Evolutionary conservation across 2,329 filamentous ascomycete species (phyloP).

Genomic region (Aaosphaeria arxii): DNA sequence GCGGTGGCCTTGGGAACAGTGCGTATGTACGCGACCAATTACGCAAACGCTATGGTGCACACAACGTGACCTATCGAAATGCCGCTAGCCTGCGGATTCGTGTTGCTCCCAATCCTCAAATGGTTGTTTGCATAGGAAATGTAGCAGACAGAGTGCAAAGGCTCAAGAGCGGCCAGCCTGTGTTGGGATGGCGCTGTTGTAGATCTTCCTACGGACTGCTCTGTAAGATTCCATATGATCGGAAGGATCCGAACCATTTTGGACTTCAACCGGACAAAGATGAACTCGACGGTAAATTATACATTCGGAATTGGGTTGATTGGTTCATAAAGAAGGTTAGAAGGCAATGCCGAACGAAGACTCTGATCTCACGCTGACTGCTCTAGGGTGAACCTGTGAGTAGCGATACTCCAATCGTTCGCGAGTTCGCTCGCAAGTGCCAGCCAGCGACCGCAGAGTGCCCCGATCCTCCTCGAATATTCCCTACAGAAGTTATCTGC

Average conservation of each 20-base stretch:
- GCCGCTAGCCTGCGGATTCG: conserved; percentile 24
- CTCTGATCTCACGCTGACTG: neutral
- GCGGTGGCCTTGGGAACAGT: conserved; percentile 43
- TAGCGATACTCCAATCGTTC: conserved; percentile 30
- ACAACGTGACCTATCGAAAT: conserved; percentile 18
- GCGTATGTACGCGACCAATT: conserved; percentile 40
- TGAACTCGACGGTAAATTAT: conserved; percentile 31
- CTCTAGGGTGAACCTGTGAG: conserved; percentile 27
- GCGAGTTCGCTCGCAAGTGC: conserved; percentile 32
- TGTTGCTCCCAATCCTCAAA: conserved; percentile 49
- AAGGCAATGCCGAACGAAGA: neutral
- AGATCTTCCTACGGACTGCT: conserved; percentile 36
- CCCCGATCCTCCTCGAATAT: conserved; percentile 24
- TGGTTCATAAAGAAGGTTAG: conserved; percentile 35
- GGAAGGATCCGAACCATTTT: conserved; percentile 28
- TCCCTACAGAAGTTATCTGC: conserved; percentile 31
- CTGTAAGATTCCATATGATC: conserved; percentile 37
- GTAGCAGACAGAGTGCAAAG: conserved; percentile 52
- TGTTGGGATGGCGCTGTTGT: conserved; percentile 42
- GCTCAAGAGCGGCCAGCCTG: conserved; percentile 40
- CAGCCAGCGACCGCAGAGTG: conserved; percentile 11
- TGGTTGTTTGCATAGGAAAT: conserved; percentile 55
- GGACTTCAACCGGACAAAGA: conserved; percentile 23
- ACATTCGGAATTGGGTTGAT: conserved; percentile 34
- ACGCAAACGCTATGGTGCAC: conserved; percentile 25